Conservation (phyloP, 2,329 filamentous ascomycete genomes). For the Aspergillus texensis region DNA sequence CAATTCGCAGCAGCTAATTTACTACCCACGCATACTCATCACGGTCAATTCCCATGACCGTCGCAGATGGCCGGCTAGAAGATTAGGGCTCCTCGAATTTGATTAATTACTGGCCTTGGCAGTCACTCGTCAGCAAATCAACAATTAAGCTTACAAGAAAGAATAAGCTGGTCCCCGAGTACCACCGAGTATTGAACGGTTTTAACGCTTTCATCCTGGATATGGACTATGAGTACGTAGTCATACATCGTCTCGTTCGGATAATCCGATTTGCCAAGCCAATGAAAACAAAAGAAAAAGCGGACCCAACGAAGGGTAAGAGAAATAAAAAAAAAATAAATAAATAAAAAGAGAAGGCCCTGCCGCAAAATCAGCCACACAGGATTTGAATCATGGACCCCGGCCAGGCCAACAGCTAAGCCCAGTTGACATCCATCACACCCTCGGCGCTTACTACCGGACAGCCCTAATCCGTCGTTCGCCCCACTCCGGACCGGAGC, state of each 20-base stretch:
- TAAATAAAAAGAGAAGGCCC: neutral
- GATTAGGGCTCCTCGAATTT: neutral
- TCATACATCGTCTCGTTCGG: neutral
- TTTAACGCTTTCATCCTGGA: neutral
- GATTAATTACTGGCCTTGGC: neutral
- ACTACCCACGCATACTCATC: neutral
- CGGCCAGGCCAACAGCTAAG: neutral
- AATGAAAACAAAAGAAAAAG: neutral
- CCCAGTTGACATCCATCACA: conserved; percentile 1
- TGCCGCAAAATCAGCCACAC: neutral
- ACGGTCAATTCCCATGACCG: neutral
- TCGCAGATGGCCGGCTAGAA: neutral
- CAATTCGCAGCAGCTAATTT: neutral
- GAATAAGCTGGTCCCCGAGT: neutral
- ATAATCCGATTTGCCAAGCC: neutral
- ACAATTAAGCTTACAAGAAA: neutral
- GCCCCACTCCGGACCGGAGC: conserved; percentile 17
- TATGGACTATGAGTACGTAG: neutral
- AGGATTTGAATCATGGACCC: neutral
- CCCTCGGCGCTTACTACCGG: conserved; percentile 4
- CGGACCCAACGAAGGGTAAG: neutral
- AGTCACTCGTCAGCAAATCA: neutral
- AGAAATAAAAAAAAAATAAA: neutral
- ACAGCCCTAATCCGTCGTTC: neutral
- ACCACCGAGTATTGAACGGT: neutral